These are phyloP conservation scores for Scedosporium dehoogii DNA, from an alignment of 2,329 filamentous ascomycete genomes.

Conservation along the genomic window DNA sequence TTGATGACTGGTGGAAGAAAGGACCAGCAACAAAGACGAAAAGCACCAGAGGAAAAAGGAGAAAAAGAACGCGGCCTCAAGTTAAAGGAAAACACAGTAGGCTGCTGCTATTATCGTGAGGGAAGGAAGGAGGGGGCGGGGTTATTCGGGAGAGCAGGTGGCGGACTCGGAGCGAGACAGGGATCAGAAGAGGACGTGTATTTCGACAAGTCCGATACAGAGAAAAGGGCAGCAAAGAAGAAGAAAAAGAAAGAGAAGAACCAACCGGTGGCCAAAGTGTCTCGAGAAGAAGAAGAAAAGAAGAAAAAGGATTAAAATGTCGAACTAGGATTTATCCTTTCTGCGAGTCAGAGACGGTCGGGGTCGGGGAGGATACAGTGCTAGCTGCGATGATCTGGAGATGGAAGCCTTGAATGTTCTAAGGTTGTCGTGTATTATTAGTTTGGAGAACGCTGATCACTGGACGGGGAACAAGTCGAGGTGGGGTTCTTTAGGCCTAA, in stretches of 20 bases:
- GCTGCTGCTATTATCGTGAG: background rate
- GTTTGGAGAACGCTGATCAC: background rate
- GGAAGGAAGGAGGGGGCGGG: conserved; percentile 1
- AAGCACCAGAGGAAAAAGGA: background rate
- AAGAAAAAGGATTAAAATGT: background rate
- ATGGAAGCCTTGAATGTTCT: background rate
- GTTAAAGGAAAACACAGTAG: background rate
- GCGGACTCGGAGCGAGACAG: background rate
- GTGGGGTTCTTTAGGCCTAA: background rate
- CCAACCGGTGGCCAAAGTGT: conserved; percentile 3
- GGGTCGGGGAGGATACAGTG: background rate
- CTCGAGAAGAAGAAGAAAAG: background rate
- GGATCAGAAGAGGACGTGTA: background rate
- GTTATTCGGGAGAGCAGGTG: background rate
- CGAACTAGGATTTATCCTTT: background rate
- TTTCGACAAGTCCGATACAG: background rate
- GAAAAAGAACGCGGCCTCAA: background rate
- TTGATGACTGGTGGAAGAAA: background rate
- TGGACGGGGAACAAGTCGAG: background rate
- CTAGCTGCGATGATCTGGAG: background rate
- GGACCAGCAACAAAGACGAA: background rate
- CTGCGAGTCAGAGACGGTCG: background rate
- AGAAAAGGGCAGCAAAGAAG: background rate
- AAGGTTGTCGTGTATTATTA: background rate
- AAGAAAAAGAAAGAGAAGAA: conserved; percentile 1